phyloP scores from a whole-genome alignment of 495 filamentous ascomycete species.

The Trichoderma reesei region DNA sequence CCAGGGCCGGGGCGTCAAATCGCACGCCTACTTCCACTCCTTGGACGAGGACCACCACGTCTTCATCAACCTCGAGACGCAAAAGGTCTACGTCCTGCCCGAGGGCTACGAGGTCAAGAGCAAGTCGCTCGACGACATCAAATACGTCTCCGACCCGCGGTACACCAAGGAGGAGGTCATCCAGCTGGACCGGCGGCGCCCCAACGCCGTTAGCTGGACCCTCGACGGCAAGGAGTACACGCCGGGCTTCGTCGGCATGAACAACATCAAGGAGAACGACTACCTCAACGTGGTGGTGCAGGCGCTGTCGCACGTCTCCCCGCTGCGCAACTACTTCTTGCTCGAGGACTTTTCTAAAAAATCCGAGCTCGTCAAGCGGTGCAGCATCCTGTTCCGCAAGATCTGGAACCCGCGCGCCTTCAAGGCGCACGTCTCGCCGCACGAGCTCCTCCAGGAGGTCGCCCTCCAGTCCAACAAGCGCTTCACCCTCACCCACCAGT shows the following conservation, averaged over 20 bases:
- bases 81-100: constrained; percentile 90
- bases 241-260: constrained; percentile 95
- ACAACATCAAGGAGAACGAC: constrained; percentile 99
- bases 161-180: constrained; percentile 69
- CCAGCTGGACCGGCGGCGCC: constrained; percentile 70
- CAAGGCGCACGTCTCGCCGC: constrained; percentile 92
- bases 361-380: constrained; percentile 59
- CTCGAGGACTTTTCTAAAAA: constrained; percentile 59
- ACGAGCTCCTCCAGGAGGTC: constrained; percentile 94
- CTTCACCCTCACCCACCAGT: constrained; percentile 84
- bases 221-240: constrained; percentile 73
- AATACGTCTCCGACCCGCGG: constrained; percentile 92
- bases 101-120: constrained; percentile 96
- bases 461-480: constrained; percentile 81
- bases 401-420: constrained; percentile 98
- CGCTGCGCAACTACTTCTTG: constrained; percentile 87
- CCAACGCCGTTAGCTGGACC: constrained; percentile 61
- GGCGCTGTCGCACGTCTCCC: constrained; percentile 78
- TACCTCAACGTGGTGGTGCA: constrained; percentile 97
- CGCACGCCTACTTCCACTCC: constrained; percentile 95
- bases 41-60: constrained; percentile 93
- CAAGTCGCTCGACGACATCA: constrained; percentile 96
- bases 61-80: constrained; percentile 91
- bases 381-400: constrained; percentile 86
- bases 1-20: constrained; percentile 86